These are phyloP conservation scores for Baudoinia panamericana DNA, from an alignment of 495 filamentous ascomycete genomes.

Conservation along the genomic window DNA sequence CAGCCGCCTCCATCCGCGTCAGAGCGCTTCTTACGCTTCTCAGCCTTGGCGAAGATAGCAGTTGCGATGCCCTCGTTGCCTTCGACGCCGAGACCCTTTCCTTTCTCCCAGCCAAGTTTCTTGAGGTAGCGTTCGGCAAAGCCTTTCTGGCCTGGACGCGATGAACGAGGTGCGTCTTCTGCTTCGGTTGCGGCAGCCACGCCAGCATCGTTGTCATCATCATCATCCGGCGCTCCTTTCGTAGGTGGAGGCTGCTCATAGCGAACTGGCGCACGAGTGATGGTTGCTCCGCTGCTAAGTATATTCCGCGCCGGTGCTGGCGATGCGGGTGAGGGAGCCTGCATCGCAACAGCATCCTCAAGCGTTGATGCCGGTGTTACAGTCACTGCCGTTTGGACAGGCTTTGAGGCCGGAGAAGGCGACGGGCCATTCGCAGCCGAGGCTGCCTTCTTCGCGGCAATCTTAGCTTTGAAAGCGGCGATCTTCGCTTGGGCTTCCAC, in stretches of 20 bases:
- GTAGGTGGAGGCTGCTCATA: constrained; percentile 56
- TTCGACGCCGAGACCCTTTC: constrained; percentile 70
- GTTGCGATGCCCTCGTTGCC: constrained; percentile 62
- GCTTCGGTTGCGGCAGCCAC: constrained; percentile 34
- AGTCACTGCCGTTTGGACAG: background rate
- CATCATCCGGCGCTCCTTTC: constrained; percentile 37
- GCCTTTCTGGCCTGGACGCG: constrained; percentile 64
- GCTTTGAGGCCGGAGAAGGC: constrained; percentile 8
- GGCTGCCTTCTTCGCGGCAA: constrained; percentile 3
- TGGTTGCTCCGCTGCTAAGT: constrained; percentile 44
- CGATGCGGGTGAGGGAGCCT: constrained; percentile 26
- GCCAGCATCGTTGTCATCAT: constrained; percentile 35
- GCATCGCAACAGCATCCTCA: constrained; percentile 14
- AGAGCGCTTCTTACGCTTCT: constrained; percentile 61
- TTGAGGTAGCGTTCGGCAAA: constrained; percentile 78
- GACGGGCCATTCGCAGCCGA: constrained; percentile 3
- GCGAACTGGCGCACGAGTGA: constrained; percentile 77
- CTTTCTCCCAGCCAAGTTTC: constrained; percentile 87
- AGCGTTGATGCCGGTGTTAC: background rate
- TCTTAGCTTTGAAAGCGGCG: constrained; percentile 19
- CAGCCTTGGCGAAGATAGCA: constrained; percentile 66
- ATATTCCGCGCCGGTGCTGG: constrained; percentile 28
- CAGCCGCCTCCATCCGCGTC: constrained; percentile 73
- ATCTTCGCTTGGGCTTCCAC: constrained; percentile 18
- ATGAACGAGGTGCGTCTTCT: constrained; percentile 45